Evolutionary conservation across 352 stramenopile species (phyloP), one percentile per base, ranked within the genome.

Genomic region (Phytopythium boreale): DNA sequence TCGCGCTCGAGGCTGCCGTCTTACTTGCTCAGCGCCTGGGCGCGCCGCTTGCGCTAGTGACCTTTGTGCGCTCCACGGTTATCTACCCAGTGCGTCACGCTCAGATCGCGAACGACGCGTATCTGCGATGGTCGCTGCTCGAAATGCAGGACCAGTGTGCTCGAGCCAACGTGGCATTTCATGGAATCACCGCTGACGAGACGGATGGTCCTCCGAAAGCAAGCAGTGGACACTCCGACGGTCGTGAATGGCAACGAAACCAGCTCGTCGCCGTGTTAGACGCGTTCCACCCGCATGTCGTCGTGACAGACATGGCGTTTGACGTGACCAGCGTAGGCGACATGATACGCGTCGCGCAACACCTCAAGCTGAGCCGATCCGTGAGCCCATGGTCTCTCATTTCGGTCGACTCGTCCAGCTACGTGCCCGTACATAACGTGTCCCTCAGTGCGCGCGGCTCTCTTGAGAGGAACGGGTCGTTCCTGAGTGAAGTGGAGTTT

Each of bases 11-110:
- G 49, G 66, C 72, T 12, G 82, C 82, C 5, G 65, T 84, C 41
- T 49, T 79, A 22, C 70, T 90, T 1, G 77, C 72, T 7, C 64
- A 77, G 69, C 69, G 78, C 52, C 62, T 83, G 26, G 17, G 59
- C n/a, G 59, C 79, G 11, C 75, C 84, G 2, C 62, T 93, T 29
- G 66, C 84, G 20, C 77, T 75, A 11, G 29, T 90, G 7, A 80
- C 60, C 17, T 62, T 93, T 1, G 57, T 88, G 26, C 74, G 75
- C 1, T 74, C 67, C 19, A 76, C 78, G 19, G 75, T 86, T 19
- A 63, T 86, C 39, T 82, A 84, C 46, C 84, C 84, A 26, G 64
- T 80, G 5, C 78, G 80, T 14, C 81, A 91, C n/a, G 75, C 79
- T 10, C 64, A 63, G 10, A 84, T 71, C 12, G 84, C 75, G 8